Evolutionary conservation across 306 rosid species (phyloP).

Genomic region (Pterocarpus santalinus): DNA sequence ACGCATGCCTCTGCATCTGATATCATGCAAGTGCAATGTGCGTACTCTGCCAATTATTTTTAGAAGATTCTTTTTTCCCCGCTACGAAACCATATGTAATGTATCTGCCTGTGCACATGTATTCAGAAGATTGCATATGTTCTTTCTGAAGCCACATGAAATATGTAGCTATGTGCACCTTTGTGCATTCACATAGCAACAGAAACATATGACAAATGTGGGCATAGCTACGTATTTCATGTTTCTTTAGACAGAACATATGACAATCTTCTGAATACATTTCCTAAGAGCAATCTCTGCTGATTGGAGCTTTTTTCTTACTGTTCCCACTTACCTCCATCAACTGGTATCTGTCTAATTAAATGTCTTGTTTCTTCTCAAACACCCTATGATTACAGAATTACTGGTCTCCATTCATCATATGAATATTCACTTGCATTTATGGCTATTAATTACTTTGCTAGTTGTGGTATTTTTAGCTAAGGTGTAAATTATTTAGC

Average conservation of each 20-base stretch:
- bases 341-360: constrained; percentile 9
- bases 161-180: not conserved
- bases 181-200: not conserved
- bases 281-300: constrained; percentile 10
- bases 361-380: constrained; percentile 10
- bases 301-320: constrained; percentile 30
- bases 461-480: constrained; percentile 9
- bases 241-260: constrained; percentile 7
- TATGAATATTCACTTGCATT: not conserved
- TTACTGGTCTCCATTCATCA: not conserved
- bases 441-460: not conserved
- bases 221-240: not conserved
- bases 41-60: constrained; percentile 21
- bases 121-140: not conserved
- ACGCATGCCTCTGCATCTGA: not conserved
- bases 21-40: constrained; percentile 6
- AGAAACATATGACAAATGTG: not conserved
- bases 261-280: constrained; percentile 30
- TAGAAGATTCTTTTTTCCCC: not conserved
- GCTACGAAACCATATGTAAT: not conserved
- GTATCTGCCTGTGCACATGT: not conserved
- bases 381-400: not conserved
- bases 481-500: constrained; percentile 26
- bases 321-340: not conserved
- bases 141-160: not conserved